phyloP scores from a whole-genome alignment of 228 moss, liverwort and hornwort species.

The Sphagnum magellanicum region DNA sequence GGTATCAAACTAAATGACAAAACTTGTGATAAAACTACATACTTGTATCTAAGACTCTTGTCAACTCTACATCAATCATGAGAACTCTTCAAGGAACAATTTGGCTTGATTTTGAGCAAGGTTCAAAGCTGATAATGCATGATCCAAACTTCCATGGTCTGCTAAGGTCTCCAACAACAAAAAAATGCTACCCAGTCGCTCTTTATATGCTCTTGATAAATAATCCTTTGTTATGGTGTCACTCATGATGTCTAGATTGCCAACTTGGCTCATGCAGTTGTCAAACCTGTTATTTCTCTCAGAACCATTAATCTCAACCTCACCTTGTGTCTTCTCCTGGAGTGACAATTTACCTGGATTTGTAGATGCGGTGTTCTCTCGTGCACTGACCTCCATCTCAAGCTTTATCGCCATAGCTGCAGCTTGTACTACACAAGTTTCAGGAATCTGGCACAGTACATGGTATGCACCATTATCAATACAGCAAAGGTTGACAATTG shows the following conservation, averaged over 20 bases:
- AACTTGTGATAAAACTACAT: too few species aligned
- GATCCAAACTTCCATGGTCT: neutral
- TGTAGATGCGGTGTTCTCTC: slow-evolving; percentile 11
- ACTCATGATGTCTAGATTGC: neutral
- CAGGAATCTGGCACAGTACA: slow-evolving; percentile 48
- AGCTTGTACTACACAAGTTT: slow-evolving; percentile 64
- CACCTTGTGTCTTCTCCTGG: neutral
- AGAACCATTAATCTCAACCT: neutral
- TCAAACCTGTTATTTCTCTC: neutral
- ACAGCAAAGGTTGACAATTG: too few species aligned
- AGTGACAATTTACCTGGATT: neutral
- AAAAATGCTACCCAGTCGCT: neutral
- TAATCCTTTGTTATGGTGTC: neutral
- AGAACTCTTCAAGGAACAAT: too few species aligned
- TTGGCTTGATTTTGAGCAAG: neutral
- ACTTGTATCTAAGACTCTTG: too few species aligned
- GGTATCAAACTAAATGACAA: too few species aligned
- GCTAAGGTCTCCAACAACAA: too few species aligned
- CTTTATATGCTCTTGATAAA: neutral
- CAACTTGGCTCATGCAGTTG: neutral
- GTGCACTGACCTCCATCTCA: slow-evolving; percentile 66
- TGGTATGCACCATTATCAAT: too few species aligned
- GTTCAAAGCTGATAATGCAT: neutral
- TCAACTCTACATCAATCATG: too few species aligned
- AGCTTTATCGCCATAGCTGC: slow-evolving; percentile 75